phyloP scores from a whole-genome alignment of 2,329 filamentous ascomycete genomes.

The Penicillium hesseltinei region DNA sequence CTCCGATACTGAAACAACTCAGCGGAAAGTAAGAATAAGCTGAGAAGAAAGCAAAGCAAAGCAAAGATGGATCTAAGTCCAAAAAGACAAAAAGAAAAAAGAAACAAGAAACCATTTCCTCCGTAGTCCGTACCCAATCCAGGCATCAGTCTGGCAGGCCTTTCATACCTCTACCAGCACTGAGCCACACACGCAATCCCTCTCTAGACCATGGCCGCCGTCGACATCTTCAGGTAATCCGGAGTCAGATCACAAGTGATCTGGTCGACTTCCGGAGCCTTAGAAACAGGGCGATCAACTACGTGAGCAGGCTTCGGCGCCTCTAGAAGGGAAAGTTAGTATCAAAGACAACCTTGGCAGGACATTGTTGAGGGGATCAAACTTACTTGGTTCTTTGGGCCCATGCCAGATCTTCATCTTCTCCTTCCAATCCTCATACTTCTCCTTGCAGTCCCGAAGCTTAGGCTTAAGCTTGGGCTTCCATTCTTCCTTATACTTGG shows the following conservation, averaged over 20 bases:
- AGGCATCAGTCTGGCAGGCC: neutral
- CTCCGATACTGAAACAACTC: neutral
- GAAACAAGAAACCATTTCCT: neutral
- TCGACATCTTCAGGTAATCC: neutral
- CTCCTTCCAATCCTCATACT: neutral
- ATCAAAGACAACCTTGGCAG: neutral
- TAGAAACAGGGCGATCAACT: neutral
- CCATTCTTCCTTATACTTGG: neutral
- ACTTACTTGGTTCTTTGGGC: neutral
- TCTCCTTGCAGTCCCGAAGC: neutral
- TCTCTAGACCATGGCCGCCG: neutral
- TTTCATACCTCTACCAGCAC: constrained; percentile 1
- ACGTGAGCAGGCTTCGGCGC: neutral
- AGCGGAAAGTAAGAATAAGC: neutral
- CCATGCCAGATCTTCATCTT: neutral
- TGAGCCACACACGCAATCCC: neutral
- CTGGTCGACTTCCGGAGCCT: neutral
- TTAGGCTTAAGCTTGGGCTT: neutral
- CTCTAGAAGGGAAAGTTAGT: neutral
- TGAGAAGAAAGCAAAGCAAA: neutral
- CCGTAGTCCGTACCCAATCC: neutral
- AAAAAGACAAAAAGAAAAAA: neutral
- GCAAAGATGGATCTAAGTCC: neutral
- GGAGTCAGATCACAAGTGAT: neutral
- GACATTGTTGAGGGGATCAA: neutral